Percentiles rank a stretch among this genome's conserved stretches.
Conservation (phyloP, 208 protist species). For the Trypanosoma brucei region DNA sequence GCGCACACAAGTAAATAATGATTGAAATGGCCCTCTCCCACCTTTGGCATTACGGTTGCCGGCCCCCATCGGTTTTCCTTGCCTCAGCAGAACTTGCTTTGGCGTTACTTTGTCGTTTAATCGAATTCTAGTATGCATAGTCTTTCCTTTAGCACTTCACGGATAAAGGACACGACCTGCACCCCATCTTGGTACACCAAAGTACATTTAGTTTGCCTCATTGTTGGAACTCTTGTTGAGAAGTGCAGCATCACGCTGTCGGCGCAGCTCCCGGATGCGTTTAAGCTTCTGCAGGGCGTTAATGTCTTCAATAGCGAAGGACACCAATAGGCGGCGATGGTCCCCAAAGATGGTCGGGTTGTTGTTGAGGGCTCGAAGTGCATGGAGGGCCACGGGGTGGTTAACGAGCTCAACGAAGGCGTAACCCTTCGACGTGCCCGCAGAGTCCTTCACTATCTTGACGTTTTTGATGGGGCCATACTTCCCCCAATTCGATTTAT, state of each 20-base stretch:
- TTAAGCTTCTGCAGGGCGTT: conserved; percentile 86
- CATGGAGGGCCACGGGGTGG: conserved; percentile 85
- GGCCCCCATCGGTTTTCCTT: background rate
- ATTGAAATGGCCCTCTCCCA: too few species aligned
- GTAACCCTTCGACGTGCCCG: conserved; percentile 80
- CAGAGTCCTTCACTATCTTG: conserved; percentile 82
- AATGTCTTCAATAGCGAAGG: conserved; percentile 90
- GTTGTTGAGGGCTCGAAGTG: conserved; percentile 87
- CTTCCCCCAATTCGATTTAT: conserved; percentile 84
- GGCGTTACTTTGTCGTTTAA: background rate
- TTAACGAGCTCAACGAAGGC: conserved; percentile 92
- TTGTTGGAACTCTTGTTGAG: conserved; percentile 4
- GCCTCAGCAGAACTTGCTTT: background rate
- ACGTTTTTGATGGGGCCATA: conserved; percentile 86
- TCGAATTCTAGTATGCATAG: background rate
- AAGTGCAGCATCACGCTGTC: conserved; percentile 25
- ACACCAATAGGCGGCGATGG: conserved; percentile 82
- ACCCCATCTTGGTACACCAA: background rate
- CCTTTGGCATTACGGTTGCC: background rate
- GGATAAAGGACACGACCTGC: too few species aligned
- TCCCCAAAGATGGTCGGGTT: conserved; percentile 89
- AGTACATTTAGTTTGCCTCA: background rate
- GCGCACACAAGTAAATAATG: too few species aligned
- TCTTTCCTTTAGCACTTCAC: too few species aligned
- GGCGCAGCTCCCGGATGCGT: conserved; percentile 77